phyloP scores from a whole-genome alignment of 345 rosid species.

The Lepidium aucheri region DNA sequence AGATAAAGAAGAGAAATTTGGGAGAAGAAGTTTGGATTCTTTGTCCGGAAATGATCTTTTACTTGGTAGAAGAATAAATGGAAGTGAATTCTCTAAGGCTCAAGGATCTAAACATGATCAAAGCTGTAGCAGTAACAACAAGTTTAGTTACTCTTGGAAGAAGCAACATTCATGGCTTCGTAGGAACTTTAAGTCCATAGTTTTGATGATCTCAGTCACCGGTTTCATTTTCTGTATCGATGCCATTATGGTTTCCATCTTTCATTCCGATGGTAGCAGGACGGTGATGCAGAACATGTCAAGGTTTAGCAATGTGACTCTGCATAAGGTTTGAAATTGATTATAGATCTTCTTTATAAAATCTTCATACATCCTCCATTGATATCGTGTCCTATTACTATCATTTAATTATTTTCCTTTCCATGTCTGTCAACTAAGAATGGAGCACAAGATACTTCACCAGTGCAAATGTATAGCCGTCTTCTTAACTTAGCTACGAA shows the following conservation, averaged over 20 bases:
- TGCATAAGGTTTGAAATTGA: slow-evolving; percentile 40
- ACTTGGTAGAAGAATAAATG: slow-evolving; percentile 45
- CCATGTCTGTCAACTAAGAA: slow-evolving; percentile 30
- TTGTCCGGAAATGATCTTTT: slow-evolving; percentile 42
- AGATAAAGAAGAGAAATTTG: slow-evolving; percentile 18
- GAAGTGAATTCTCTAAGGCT: slow-evolving; percentile 35
- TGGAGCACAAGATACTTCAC: slow-evolving; percentile 28
- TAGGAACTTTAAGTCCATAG: slow-evolving; percentile 38
- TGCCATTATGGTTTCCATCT: slow-evolving; percentile 54
- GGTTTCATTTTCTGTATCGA: slow-evolving; percentile 55
- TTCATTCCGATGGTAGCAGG: slow-evolving; percentile 30
- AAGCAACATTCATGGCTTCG: slow-evolving; percentile 51
- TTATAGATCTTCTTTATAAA: neutral
- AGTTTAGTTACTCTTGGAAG: slow-evolving; percentile 38
- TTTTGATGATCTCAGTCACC: slow-evolving; percentile 36
- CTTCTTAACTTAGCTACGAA: slow-evolving; percentile 61
- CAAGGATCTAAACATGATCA: slow-evolving; percentile 44
- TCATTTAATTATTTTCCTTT: no score
- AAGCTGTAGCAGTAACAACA: slow-evolving; percentile 36
- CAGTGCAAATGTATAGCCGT: slow-evolving; percentile 60
- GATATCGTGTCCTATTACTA: neutral
- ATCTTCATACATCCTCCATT: neutral
- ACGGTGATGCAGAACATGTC: slow-evolving; percentile 30
- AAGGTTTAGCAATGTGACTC: slow-evolving; percentile 21
- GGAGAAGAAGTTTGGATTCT: slow-evolving; percentile 36